phyloP scores from a whole-genome alignment of 2,329 filamentous ascomycete genomes.

The Xenoacremonium recifei region DNA sequence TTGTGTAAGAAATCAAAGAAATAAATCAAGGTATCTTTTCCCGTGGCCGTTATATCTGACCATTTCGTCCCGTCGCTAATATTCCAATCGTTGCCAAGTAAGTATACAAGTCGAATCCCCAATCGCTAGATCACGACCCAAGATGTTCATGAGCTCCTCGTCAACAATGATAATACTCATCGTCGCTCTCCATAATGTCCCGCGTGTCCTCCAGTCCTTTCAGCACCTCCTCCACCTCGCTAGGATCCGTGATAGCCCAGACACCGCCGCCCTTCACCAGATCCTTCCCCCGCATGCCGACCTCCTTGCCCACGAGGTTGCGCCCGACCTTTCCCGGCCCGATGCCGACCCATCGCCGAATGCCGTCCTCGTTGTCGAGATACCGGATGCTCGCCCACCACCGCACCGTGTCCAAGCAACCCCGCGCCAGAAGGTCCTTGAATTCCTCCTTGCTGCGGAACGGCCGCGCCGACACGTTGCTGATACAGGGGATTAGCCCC shows the following conservation, averaged over 20 bases:
- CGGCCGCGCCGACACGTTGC: constrained; percentile 80
- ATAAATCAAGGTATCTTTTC: no score
- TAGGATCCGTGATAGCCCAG: constrained; percentile 84
- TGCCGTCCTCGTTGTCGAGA: constrained; percentile 77
- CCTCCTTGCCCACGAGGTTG: constrained; percentile 92
- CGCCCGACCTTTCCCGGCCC: constrained; percentile 91
- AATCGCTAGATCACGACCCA: constrained; percentile 7
- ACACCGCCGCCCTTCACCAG: constrained; percentile 85
- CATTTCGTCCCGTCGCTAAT: no score
- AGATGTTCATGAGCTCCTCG: neutral
- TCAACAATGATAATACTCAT: constrained; percentile 34
- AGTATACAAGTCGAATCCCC: neutral
- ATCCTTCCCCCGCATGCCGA: constrained; percentile 79
- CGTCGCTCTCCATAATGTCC: constrained; percentile 44
- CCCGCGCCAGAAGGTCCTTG: constrained; percentile 74
- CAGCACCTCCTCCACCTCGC: constrained; percentile 69
- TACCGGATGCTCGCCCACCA: constrained; percentile 96
- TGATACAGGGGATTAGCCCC: constrained; percentile 72
- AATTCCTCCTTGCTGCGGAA: constrained; percentile 73
- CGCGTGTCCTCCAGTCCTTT: constrained; percentile 65
- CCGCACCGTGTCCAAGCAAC: constrained; percentile 85
- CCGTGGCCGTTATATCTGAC: no score
- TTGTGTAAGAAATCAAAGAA: no score
- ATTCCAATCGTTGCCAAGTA: no score
- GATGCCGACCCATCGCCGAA: constrained; percentile 85